phyloP scores from a whole-genome alignment of 1,139 yeast genomes.

The Meyerozyma sp. region DNA sequence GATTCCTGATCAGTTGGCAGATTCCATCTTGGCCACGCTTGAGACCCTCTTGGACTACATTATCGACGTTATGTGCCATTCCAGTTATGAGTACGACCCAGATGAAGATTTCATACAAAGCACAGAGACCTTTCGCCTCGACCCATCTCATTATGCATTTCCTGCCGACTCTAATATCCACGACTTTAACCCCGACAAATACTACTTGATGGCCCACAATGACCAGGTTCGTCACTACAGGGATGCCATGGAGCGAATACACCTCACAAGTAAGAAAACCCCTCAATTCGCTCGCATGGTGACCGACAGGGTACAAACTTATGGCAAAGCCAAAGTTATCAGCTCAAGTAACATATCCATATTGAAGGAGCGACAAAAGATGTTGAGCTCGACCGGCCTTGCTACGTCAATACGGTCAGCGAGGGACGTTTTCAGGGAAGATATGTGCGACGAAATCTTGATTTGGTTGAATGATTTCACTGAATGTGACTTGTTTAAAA shows the following conservation, averaged over 20 bases:
- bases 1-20: conserved; percentile 30
- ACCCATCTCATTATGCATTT: conserved; percentile 27
- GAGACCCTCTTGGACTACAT: conserved; percentile 63
- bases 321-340: conserved; percentile 68
- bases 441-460: conserved; percentile 70
- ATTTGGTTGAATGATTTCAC: conserved; percentile 61
- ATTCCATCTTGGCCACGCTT: conserved; percentile 39
- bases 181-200: conserved; percentile 47
- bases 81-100: conserved; percentile 33
- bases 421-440: conserved; percentile 73
- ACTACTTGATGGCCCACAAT: conserved; percentile 62
- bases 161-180: conserved; percentile 21
- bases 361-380: conserved; percentile 48
- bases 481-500: conserved; percentile 49
- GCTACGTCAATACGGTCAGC: conserved; percentile 62
- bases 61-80: conserved; percentile 60
- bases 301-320: conserved; percentile 53
- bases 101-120: conserved; percentile 21
- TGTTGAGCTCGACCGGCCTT: conserved; percentile 56
- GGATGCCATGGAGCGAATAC: conserved; percentile 67
- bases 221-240: conserved; percentile 73
- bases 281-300: conserved; percentile 72
- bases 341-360: conserved; percentile 48
- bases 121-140: conserved; percentile 24
- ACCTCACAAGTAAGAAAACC: conserved; percentile 59